phyloP scores from a whole-genome alignment of 495 filamentous ascomycete species.

The Penicillium malachiteum region DNA sequence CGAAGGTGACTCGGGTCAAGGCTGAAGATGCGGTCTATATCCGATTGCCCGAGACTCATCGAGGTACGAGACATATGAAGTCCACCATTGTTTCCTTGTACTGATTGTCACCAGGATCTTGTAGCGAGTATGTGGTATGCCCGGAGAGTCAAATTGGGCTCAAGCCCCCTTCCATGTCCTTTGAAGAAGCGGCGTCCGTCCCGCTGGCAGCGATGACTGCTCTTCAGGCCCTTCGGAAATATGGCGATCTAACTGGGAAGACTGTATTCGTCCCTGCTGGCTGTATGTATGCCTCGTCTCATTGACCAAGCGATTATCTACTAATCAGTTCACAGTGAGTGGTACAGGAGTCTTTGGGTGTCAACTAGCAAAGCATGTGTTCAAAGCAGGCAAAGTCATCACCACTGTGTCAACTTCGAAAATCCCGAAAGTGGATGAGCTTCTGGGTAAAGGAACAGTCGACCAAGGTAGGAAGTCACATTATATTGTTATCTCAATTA shows the following conservation, averaged over 20 bases:
- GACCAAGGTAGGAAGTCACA: neutral
- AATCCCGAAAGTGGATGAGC: slow-evolving; percentile 37
- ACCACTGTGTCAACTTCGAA: slow-evolving; percentile 54
- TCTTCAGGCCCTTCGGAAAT: slow-evolving; percentile 41
- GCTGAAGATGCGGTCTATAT: neutral
- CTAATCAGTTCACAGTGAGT: slow-evolving; percentile 34
- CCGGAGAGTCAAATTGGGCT: neutral
- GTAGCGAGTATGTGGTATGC: neutral
- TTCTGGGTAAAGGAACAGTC: slow-evolving; percentile 32
- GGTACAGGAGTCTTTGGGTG: slow-evolving; percentile 36
- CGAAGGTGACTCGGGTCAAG: neutral
- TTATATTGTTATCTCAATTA: neutral
- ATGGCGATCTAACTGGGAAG: slow-evolving; percentile 46
- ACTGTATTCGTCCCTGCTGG: slow-evolving; percentile 54
- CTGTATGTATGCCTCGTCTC: slow-evolving; percentile 9
- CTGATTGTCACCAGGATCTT: slow-evolving; percentile 9
- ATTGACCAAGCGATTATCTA: neutral
- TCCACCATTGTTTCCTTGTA: neutral
- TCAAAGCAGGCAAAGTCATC: slow-evolving; percentile 47
- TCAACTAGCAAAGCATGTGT: slow-evolving; percentile 53
- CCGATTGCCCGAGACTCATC: neutral
- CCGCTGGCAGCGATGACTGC: slow-evolving; percentile 39
- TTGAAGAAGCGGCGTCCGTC: slow-evolving; percentile 43
- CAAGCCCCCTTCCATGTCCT: slow-evolving; percentile 17
- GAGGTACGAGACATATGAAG: neutral